Base-by-base conservation (phyloP, 2,329 filamentous ascomycete species). In the Capronia americana region DNA sequence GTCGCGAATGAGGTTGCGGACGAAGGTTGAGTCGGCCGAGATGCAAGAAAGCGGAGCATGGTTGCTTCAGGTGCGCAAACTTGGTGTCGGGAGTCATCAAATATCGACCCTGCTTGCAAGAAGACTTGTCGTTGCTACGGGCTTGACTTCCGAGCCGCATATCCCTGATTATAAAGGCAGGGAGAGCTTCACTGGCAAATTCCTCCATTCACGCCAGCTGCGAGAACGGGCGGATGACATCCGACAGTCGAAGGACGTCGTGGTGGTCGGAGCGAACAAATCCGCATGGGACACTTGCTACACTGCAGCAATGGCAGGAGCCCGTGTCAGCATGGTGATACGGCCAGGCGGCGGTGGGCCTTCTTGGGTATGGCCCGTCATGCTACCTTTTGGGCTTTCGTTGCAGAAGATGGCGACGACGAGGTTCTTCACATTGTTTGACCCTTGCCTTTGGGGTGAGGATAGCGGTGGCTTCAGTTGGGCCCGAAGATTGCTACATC, bases 371-470 rank as follows among this genome's bases (percentile, higher is more conserved):
- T 77, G 85, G 0, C 85, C 86, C 1, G 77, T 85, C 1, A 87
- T 86, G 63, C 38, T 61, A 2, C 58, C 58, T 26, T 74, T 90
- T n/a, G 88, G 88, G 75, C 84, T 83, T 65, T 87, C 86, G 83
- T 78, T 92, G 0, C 90, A 92, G 76, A 87, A 89, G 71, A 82
- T 92, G 4, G 83, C 89, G 3, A 84, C 85, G 34, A 89, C 86
- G 0, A 87, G 91, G 0, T 83, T 90, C 69, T 78, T 93, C 61
- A 90, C 87, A 1, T 92, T 89, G 87, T 87, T 93, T 76, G 88
- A 86, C 59, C 91, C 91, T 0, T 93, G 90, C 74, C 84, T 90
- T 14, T 93, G 89, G 88, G 89, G 88, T 4, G 80, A 82, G 1
- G 84, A 20, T 2, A 61, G 83, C 23, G 51, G 83, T 23, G 82